Evolutionary conservation across 2,329 filamentous ascomycete genomes (phyloP).

Genomic region (Fusarium sp.): DNA sequence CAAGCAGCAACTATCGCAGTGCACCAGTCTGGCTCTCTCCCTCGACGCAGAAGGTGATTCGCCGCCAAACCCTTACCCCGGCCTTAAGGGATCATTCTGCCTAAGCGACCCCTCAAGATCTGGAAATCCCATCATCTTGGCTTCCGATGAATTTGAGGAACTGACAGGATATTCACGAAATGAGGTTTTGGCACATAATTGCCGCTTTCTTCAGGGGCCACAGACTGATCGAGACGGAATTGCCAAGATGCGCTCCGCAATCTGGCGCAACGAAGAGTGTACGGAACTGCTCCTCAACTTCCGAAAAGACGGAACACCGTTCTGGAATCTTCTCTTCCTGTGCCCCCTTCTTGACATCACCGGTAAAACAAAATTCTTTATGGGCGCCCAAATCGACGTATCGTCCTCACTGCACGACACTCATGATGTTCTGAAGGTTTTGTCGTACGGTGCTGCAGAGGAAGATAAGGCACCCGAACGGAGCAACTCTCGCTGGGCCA

Average conservation of each 20-base stretch:
- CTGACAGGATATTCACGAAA: constrained; percentile 61
- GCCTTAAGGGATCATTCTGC: constrained; percentile 69
- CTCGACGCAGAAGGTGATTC: constrained; percentile 48
- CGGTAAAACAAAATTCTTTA: constrained; percentile 63
- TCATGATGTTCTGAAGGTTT: constrained; percentile 62
- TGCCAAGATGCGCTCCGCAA: constrained; percentile 55
- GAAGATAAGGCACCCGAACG: constrained; percentile 32
- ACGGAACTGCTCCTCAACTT: constrained; percentile 65
- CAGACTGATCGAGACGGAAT: constrained; percentile 58
- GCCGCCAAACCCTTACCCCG: constrained; percentile 57
- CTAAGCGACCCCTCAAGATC: constrained; percentile 63
- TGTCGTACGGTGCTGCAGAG: constrained; percentile 53
- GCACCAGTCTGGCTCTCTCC: constrained; percentile 59
- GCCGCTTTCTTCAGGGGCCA: constrained; percentile 62
- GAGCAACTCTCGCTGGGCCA: constrained; percentile 26
- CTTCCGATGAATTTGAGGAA: constrained; percentile 64
- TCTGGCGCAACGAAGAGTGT: constrained; percentile 57
- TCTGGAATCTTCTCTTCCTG: constrained; percentile 68
- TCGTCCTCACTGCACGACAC: constrained; percentile 64
- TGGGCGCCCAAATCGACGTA: constrained; percentile 69
- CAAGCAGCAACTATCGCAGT: constrained; percentile 61
- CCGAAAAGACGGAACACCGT: constrained; percentile 62
- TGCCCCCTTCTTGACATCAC: constrained; percentile 62
- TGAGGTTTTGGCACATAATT: constrained; percentile 63
- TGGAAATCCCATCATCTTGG: constrained; percentile 63